Percentiles rank a stretch among this genome's conserved stretches.
Evolutionary conservation across 805 yeast genomes (phyloP).

Genomic region (Starmerella ratchasimensis): DNA sequence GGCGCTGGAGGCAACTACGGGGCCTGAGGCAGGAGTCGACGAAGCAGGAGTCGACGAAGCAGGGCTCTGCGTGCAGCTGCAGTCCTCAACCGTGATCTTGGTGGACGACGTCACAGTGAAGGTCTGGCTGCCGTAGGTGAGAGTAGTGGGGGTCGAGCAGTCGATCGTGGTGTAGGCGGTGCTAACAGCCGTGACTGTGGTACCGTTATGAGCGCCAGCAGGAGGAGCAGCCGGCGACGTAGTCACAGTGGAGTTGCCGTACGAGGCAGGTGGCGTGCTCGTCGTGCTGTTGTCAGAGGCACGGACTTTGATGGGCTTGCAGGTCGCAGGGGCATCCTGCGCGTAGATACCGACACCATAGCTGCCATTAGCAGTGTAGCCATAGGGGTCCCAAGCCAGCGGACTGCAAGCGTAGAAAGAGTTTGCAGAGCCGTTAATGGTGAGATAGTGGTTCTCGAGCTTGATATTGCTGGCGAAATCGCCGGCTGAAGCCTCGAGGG

Average conservation of each 20-base stretch:
- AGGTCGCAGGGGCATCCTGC: constrained; percentile 2
- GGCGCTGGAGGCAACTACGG: too few species aligned
- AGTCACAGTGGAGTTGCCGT: too few species aligned
- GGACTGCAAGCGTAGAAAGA: constrained; percentile 13
- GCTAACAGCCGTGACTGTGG: constrained; percentile 3
- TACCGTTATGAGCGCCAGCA: constrained; percentile 31
- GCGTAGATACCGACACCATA: constrained; percentile 4
- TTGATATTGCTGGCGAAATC: not conserved
- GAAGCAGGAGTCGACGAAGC: constrained; percentile 26
- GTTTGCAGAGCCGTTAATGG: constrained; percentile 7
- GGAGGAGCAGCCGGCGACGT: constrained; percentile 15
- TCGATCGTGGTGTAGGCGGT: constrained; percentile 15
- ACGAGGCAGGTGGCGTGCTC: too few species aligned
- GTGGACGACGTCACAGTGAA: constrained; percentile 35
- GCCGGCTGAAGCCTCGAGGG: not conserved
- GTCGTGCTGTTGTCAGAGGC: too few species aligned
- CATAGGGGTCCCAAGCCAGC: constrained; percentile 11
- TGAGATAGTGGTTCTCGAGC: constrained; percentile 3
- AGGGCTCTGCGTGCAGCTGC: constrained; percentile 54
- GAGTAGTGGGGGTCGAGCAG: constrained; percentile 18
- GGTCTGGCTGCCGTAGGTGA: constrained; percentile 14
- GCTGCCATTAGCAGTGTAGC: not conserved
- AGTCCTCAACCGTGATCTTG: constrained; percentile 42
- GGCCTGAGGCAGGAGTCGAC: too few species aligned
- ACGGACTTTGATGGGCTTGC: constrained; percentile 12